phyloP scores from a whole-genome alignment of 1,139 yeast species.

The Nakaseomyces kungkrabaensis region DNA sequence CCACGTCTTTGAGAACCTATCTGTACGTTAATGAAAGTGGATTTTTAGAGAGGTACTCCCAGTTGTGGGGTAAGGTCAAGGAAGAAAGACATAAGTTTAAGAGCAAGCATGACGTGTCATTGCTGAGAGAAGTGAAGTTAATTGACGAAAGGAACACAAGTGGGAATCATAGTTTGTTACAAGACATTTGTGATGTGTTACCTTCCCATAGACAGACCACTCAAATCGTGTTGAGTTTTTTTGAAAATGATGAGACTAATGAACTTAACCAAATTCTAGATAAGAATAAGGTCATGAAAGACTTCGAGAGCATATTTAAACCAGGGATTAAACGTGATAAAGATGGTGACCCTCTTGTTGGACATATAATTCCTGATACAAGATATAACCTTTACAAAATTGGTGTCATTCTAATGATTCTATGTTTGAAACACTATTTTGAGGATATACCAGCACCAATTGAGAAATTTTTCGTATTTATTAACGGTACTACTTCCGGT shows the following conservation, averaged over 20 bases:
- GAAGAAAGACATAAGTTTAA: constrained; percentile 19
- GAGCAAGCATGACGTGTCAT: constrained; percentile 6
- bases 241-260: constrained; percentile 15
- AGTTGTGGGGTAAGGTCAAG: constrained; percentile 19
- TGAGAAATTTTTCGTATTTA: constrained; percentile 11
- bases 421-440: constrained; percentile 14
- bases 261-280: constrained; percentile 16
- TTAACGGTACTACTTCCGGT: constrained; percentile 17
- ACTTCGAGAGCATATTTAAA: constrained; percentile 15
- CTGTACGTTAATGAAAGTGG: constrained; percentile 13
- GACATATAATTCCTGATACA: constrained; percentile 8
- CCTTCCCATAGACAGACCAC: constrained; percentile 18
- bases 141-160: constrained; percentile 2
- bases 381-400: constrained; percentile 19
- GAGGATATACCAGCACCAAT: constrained; percentile 13
- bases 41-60: constrained; percentile 15
- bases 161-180: constrained; percentile 7
- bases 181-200: constrained; percentile 14
- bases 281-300: constrained; percentile 16
- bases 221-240: constrained; percentile 11
- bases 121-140: constrained; percentile 5
- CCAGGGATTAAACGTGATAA: constrained; percentile 6
- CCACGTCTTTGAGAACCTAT: constrained; percentile 20
- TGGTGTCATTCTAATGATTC: constrained; percentile 20
- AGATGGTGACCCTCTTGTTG: constrained; percentile 7